Conservation (phyloP, 139 green algal species). For the Picochlorum sp. region DNA sequence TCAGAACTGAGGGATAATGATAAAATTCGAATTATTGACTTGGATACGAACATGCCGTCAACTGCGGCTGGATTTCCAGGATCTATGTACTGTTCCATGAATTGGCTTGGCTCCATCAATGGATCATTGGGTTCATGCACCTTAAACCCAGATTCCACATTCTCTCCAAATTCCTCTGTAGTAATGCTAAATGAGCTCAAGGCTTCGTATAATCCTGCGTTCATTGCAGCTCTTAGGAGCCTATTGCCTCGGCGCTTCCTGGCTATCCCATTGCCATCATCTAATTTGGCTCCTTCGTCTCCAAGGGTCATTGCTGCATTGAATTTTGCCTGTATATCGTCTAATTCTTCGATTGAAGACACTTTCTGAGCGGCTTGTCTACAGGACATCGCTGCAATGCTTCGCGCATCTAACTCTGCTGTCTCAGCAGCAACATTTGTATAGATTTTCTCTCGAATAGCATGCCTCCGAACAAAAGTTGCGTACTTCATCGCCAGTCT, state of each 20-base stretch:
- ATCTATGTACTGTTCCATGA: slow-evolving; percentile 16
- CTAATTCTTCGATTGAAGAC: slow-evolving; percentile 21
- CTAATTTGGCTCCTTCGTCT: not conserved
- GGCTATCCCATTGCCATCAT: not conserved
- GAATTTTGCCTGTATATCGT: slow-evolving; percentile 30
- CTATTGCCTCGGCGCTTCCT: not conserved
- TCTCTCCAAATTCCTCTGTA: slow-evolving; percentile 46
- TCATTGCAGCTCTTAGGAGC: not conserved
- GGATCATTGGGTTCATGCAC: slow-evolving; percentile 19
- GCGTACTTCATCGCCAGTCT: slow-evolving; percentile 19
- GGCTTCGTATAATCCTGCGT: slow-evolving; percentile 22
- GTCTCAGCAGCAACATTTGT: slow-evolving; percentile 8
- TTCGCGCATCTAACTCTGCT: not conserved
- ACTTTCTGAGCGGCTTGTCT: slow-evolving; percentile 13
- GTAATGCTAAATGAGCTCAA: slow-evolving; percentile 14
- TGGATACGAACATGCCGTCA: slow-evolving; percentile 21
- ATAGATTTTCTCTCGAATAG: not conserved
- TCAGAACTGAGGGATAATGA: slow-evolving; percentile 33
- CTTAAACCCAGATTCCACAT: slow-evolving; percentile 41
- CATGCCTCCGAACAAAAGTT: not conserved
- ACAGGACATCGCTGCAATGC: slow-evolving; percentile 9
- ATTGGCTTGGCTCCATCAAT: slow-evolving; percentile 1
- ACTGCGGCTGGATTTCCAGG: slow-evolving; percentile 3
- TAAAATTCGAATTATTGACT: slow-evolving; percentile 24
- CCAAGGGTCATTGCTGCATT: slow-evolving; percentile 5